A percentile compares a stretch with the other conserved stretches of the same genome.
These are phyloP conservation scores for Euphrasia confusa DNA, from an alignment of 257 asterid species.

Conservation along the genomic window DNA sequence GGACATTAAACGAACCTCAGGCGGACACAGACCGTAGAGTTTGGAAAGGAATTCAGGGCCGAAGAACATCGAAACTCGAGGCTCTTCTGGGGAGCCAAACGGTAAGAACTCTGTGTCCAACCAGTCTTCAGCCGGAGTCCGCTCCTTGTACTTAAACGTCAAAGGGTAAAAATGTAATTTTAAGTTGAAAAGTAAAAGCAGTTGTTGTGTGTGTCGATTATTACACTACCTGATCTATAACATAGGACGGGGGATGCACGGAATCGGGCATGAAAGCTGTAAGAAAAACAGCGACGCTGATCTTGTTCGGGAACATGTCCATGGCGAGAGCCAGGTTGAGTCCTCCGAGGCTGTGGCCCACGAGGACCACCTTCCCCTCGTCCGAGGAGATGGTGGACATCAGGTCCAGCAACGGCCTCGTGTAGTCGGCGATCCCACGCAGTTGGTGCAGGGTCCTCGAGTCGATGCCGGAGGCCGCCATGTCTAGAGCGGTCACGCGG, in stretches of 20 bases:
- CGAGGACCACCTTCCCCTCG: constrained; percentile 50
- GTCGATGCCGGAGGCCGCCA: constrained; percentile 53
- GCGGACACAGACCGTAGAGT: constrained; percentile 35
- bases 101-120: constrained; percentile 40
- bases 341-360: constrained; percentile 66
- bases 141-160: constrained; percentile 22
- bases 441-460: constrained; percentile 29
- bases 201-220: no score
- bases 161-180: no score
- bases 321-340: constrained; percentile 33
- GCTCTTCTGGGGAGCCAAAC: constrained; percentile 35
- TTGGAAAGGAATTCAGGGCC: constrained; percentile 35
- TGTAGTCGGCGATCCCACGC: constrained; percentile 36
- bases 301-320: constrained; percentile 42
- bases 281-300: constrained; percentile 41
- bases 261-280: constrained; percentile 52
- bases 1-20: constrained; percentile 31
- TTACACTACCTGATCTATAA: constrained; percentile 41
- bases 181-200: no score
- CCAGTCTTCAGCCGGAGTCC: constrained; percentile 36
- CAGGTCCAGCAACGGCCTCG: constrained; percentile 38
- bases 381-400: constrained; percentile 31
- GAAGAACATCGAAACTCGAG: constrained; percentile 30
- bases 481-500: constrained; percentile 49
- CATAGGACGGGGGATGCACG: constrained; percentile 34